Conservation (phyloP, 1,284 basidiomycete species). For the Sporisorium reilianum region DNA sequence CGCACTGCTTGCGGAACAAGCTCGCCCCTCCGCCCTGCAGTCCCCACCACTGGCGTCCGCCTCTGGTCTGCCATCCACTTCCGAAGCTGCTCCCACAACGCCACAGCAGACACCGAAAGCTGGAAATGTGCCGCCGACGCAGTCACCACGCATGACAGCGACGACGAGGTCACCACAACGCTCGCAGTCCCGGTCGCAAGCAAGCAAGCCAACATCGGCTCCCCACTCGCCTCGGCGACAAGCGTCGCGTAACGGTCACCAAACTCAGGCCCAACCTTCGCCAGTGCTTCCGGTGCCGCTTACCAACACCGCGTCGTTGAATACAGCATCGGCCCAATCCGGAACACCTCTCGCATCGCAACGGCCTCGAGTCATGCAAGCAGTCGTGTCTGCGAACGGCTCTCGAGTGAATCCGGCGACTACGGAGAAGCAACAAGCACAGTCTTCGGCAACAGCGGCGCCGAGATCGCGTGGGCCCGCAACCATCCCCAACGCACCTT, state of each 20-base stretch:
- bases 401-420: neutral
- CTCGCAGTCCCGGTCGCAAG: neutral
- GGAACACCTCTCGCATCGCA: neutral
- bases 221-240: neutral
- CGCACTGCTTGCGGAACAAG: neutral
- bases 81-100: neutral
- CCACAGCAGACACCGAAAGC: neutral
- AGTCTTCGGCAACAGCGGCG: neutral
- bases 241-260: neutral
- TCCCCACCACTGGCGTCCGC: neutral
- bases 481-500: neutral
- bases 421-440: neutral
- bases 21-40: neutral
- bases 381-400: neutral
- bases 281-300: neutral
- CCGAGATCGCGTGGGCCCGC: neutral
- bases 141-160: constrained; percentile 5
- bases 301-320: neutral
- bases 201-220: neutral
- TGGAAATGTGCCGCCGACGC: neutral
- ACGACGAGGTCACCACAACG: neutral
- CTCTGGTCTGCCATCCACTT: neutral
- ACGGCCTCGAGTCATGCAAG: neutral
- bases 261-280: neutral
- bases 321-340: neutral